Percentiles rank a stretch among this genome's conserved stretches.
Conservation (phyloP, 441 rosid species). For the Viola pubescens region DNA sequence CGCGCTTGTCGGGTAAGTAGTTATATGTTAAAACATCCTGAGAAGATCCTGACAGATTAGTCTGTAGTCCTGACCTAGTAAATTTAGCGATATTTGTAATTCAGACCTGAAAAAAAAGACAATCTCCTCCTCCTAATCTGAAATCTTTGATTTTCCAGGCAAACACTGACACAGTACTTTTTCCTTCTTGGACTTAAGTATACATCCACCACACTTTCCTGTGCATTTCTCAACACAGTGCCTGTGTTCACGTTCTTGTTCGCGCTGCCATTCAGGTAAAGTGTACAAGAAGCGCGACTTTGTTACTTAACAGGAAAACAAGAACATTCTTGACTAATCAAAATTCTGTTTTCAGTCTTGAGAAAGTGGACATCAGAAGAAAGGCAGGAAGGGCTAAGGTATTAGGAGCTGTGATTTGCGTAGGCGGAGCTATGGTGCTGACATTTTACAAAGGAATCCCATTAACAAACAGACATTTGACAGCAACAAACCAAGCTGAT, state of each 20-base stretch:
- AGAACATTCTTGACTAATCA: background rate
- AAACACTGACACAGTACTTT: constrained; percentile 43
- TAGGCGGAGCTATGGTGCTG: constrained; percentile 41
- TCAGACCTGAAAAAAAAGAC: too few species aligned
- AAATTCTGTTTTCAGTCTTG: constrained; percentile 29
- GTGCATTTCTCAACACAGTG: constrained; percentile 58
- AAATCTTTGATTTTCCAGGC: constrained; percentile 26
- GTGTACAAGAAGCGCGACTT: background rate
- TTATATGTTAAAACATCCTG: too few species aligned
- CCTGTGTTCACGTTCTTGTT: constrained; percentile 57
- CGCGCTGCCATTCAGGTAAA: constrained; percentile 51
- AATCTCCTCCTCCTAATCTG: background rate
- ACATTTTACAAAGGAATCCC: constrained; percentile 47
- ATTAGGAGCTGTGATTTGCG: constrained; percentile 43
- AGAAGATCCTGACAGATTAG: background rate
- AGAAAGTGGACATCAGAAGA: constrained; percentile 31
- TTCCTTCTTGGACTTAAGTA: constrained; percentile 56
- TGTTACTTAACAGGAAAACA: background rate
- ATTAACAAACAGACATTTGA: constrained; percentile 21
- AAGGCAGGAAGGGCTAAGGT: constrained; percentile 47
- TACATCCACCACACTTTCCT: constrained; percentile 54
- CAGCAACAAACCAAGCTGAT: constrained; percentile 2
- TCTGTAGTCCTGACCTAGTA: background rate
- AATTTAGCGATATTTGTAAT: too few species aligned
- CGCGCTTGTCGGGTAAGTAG: constrained; percentile 50